Base-by-base conservation (phyloP, 2,329 filamentous ascomycete species). In the Calonectria hawksworthii region DNA sequence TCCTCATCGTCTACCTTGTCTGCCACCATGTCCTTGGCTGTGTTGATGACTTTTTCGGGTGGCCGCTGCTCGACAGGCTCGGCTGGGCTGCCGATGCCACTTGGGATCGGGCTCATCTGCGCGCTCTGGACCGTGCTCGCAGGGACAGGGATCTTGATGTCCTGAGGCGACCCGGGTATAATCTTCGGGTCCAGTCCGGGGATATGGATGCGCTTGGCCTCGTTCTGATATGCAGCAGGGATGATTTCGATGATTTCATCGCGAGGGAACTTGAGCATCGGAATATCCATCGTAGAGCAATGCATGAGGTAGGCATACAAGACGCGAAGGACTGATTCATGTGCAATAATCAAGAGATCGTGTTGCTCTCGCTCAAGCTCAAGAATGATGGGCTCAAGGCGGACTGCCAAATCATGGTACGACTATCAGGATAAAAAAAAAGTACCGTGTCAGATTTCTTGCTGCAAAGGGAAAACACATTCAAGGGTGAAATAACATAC, bases 181-280 rank as follows among this genome's bases (percentile, higher is more conserved):
- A 96, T 92, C 65, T 91, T 89, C 16, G 91, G 89, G 73, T 92
- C 89, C 32, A 92, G 85, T 4, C 90, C 90, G 7, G 95, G 94
- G 76, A 99, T 98, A 80, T 94, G 93, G 80, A 99, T 96, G 73
- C 96, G 93, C 84, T 95, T 97, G 26, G 96, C 95, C 85, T 97
- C 94, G 83, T 99, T 99, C 87, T 98, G 97, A 86, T 99, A 99
- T 38, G 95, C 96, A 23, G 96, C 96, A 4, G 97, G 98, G 74
- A 99, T 98, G 83, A 99, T 98, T 89, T 99, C 97, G 79, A 99
- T 98, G 83, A 99, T 99, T 84, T 99, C 96, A 83, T 99, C 94
- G 54, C 97, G 94, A 5, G 97, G 97, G 82, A 99, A 99, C 78
- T 95, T 94, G 75, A 99, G 91, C 79, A 93, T 94, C 5, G 97